Percentiles rank a stretch among this genome's conserved stretches.
phyloP scores from a whole-genome alignment of 177 flowering plant species.

The Viscum album region DNA sequence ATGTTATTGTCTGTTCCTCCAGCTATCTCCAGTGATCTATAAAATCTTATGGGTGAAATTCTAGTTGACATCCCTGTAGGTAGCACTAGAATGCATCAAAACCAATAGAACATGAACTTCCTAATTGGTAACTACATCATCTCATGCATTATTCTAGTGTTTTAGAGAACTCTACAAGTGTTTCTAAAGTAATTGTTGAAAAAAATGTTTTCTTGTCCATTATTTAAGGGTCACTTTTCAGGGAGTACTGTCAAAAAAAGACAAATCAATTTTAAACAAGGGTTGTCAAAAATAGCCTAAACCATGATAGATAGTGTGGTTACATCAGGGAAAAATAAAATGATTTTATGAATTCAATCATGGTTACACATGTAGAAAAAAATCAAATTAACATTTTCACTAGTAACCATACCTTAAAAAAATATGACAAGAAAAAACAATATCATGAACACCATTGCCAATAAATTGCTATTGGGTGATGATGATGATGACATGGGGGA shows the following conservation, averaged over 20 bases:
- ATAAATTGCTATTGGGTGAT: constrained; percentile 23
- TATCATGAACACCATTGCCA: constrained; percentile 36
- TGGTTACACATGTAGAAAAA: background rate
- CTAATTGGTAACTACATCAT: too few species aligned
- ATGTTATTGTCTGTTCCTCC: constrained; percentile 18
- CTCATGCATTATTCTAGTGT: too few species aligned
- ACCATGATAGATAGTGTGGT: too few species aligned
- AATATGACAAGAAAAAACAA: constrained; percentile 34
- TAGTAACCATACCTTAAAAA: constrained; percentile 31
- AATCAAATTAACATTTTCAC: background rate
- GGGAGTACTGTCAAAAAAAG: too few species aligned
- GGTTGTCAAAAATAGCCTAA: too few species aligned
- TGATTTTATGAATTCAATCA: too few species aligned
- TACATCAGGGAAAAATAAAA: background rate
- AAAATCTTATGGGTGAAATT: constrained; percentile 14
- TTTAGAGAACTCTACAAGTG: too few species aligned
- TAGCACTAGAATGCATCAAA: background rate
- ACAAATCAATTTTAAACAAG: too few species aligned
- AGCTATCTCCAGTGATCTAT: constrained; percentile 26
- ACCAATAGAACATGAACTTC: background rate
- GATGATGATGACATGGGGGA: constrained; percentile 22
- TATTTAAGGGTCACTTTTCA: too few species aligned
- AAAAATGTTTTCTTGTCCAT: too few species aligned
- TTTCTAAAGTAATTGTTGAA: too few species aligned
- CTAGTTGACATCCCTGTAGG: constrained; percentile 27